Base-by-base conservation (phyloP, 2,329 filamentous ascomycete species). In the Teratosphaeria epicoccoides region DNA sequence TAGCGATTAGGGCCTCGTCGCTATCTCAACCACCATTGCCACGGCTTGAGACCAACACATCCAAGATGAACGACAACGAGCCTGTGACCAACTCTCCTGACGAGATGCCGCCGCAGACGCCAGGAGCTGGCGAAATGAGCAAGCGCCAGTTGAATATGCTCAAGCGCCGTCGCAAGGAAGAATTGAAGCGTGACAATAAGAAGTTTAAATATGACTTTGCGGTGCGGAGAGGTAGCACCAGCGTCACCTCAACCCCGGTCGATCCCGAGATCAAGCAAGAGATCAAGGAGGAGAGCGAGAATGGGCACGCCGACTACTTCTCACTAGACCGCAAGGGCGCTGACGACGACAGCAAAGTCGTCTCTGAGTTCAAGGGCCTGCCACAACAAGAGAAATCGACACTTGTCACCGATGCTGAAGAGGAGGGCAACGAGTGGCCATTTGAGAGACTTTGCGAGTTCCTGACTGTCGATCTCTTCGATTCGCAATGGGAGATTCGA, bases 381-480 rank as follows among this genome's bases (percentile, higher is more conserved):
- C 73, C 83, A 2, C 74, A 88, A 9, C 82, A 87, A 2, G 88
- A 95, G 65, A 93, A 95, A 67, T 88, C 91, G 0, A 81, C 93
- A 52, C 79, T 97, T 52, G 83, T 95, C 66, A 77, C 82, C 2
- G 87, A 94, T 52, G 79, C 85, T 12, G 81, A 85, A 58, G 78
- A 87, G 53, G 81, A 91, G 61, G 88, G 89, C 2, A 76, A 80
- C 2, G 88, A 94, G 65, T 98, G 93, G 93, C 93, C 93, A 0
- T 96, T 88, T 63, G 90, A 96, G 63, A 83, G 88, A 49, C 80
- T 98, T 29, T 96, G 89, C 67, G 93, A 97, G 55, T 93, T 96
- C 62, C 79, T 98, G 53, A 91, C 88, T 63, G 78, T 97, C 28
- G 93, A 98, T 65, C 77, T 98, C 1, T 97, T 98, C 61, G 91